Evolutionary conservation across 768 basidiomycete genomes (phyloP), one percentile per base, ranked within the genome.

Genomic region (Suillus americanus): DNA sequence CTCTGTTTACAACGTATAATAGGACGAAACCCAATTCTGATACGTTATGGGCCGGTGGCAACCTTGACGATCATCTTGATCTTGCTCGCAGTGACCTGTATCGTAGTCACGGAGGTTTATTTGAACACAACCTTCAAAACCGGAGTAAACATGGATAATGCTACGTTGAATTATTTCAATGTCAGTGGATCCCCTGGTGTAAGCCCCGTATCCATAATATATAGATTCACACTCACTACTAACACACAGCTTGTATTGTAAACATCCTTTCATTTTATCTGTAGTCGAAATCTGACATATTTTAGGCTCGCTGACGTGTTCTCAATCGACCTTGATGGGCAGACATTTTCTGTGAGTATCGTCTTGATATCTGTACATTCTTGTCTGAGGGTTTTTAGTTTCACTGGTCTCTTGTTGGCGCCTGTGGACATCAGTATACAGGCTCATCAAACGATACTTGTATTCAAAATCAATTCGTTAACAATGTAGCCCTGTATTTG

Each of bases 331-430:
- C 13, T 63, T 12, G 30, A 56, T 23, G 53, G 35, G 7, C 62
- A 63, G 28, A 63, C 53, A 14, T 56, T 63, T 18, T 63, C 53
- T 51, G 62, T 63, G 41, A 56, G 62, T 56, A 28, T 38, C 7
- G 18, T 14, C 33, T 35, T 54, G 20, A 12, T 5, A 53, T 35
- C 3, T 10, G n/a, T 46, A 12, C 45, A 46, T 51, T 6, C 43
- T 9, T 37, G 16, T 30, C 20, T 12, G 13, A 46, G 45, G 1
- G 23, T 13, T 9, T 50, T 13, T n/a, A 63, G 62, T 35, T 63
- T 38, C 62, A 56, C n/a, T 63, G 62, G 62, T 63, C 62, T 30
- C 53, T 63, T 45, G 38, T 63, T 23, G 62, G 62, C 28, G 62
- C 62, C 5, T 56, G 62, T 35, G 62, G 62, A 25, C 53, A 28